Evolutionary conservation across 2,329 filamentous ascomycete genomes (phyloP).

Genomic region (Colletotrichum sp.): DNA sequence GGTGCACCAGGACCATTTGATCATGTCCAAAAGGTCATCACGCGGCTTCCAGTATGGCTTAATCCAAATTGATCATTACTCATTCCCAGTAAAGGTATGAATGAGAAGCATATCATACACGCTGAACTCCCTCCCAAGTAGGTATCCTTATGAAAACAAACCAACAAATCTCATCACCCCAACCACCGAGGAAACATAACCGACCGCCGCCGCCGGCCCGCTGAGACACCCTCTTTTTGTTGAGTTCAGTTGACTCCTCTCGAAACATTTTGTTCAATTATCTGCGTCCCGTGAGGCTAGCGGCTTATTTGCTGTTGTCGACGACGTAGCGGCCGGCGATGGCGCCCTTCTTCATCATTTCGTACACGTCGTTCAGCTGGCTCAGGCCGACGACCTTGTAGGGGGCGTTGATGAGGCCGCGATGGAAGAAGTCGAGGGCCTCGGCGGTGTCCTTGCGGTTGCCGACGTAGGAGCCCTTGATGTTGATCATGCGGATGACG

Average conservation of each 20-base stretch:
- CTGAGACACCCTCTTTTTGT: not conserved
- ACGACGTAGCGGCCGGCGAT: conserved; percentile 83
- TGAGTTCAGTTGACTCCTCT: not conserved
- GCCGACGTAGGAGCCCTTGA: conserved; percentile 93
- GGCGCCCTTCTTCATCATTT: conserved; percentile 73
- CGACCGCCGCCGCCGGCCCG: not conserved
- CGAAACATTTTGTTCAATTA: not conserved
- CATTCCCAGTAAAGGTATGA: not conserved
- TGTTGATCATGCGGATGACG: conserved; percentile 87
- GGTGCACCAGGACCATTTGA: not conserved
- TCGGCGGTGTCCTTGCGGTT: conserved; percentile 89
- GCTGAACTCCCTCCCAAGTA: conserved; percentile 14
- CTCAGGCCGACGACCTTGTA: conserved; percentile 85
- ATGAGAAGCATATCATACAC: conserved; percentile 12
- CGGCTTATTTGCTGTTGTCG: conserved; percentile 68
- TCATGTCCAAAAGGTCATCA: not conserved
- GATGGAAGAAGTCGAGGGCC: conserved; percentile 86
- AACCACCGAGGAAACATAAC: not conserved
- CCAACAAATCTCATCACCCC: not conserved
- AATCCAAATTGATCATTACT: conserved; percentile 2
- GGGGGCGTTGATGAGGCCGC: conserved; percentile 85
- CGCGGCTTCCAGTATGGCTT: not conserved
- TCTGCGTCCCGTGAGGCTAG: not conserved
- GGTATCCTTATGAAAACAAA: conserved; percentile 1
- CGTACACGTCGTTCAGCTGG: conserved; percentile 81